Evolutionary conservation across 176 grass and related monocot genomes (phyloP), one percentile per base, ranked within the genome.

Genomic region (Triticum timopheevii): DNA sequence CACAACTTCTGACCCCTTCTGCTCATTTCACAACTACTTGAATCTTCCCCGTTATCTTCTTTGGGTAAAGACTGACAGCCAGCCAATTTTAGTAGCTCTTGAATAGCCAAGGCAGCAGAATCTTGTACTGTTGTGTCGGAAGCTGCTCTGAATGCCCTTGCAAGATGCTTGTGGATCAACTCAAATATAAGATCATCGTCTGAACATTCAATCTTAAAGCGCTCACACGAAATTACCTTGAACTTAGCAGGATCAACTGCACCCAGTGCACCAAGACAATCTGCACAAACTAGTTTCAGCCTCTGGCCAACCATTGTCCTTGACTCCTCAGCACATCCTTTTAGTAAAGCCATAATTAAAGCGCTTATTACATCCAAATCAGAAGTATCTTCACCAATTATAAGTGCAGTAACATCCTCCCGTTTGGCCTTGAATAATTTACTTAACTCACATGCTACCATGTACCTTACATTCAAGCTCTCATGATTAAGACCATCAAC

Each of bases 121-220:
- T 98, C 96, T 77, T 98, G 93, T 77, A 95, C 92, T 39, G 88
- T 87, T 47, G 96, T 98, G 76, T 92, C 93, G 86, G 91, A 90
- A 89, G 96, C 93, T 83, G 92, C 93, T 88, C 93, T 95, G 90
- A 98, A 98, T 81, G 96, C 90, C 68, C 93, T 93, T 83, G 96
- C 93, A 83, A 98, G 90, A 94, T 98, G 96, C 73, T 95, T 98
- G 84, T 95, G 82, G 82, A 98, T 98, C 82, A 98, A 98, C 86
- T 98, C 96, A 89, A 95, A 98, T 87, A 95, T 98, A 64, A 98
- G 91, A 90, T 98, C 96, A 92, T 98, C 93, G 4, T 98, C 96
- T 89, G 96, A 98, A 87, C 96, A 98, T 83, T 98, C 90, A 84
- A 98, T 98, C 83, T 98, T 98, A 92, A 98, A 98, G 65, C 96